Base-by-base conservation (phyloP, 1,139 yeast genomes). In the Pichia sp. region DNA sequence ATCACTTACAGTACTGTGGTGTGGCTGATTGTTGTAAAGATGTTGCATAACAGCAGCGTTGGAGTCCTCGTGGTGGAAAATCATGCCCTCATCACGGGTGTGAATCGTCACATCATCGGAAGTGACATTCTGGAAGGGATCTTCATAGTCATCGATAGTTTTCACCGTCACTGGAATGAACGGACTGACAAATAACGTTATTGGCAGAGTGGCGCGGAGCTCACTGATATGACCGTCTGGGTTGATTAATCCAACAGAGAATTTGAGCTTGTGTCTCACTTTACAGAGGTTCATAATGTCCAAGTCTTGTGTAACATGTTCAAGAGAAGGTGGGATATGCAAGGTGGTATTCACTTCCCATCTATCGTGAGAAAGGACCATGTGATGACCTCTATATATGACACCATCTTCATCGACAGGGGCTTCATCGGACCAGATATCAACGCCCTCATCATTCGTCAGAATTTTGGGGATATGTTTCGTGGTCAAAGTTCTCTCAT, bases 281-380 rank as follows among this genome's bases (percentile, higher is more conserved):
- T 78, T 78, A 45, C 81, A 62, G 59, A 74, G 70, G 36, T 59
- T 69, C 48, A 60, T 62, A 29, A 84, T 66, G 42, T 77, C 82
- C 53, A 91, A 83, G 58, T 88, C 96, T 57, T 87, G 97, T 2
- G 94, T 79, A 50, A 91, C 74, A 49, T 74, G 72, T 3, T 85
- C 67, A 38, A 88, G 64, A 38, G 81, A 73, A 4, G 85, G 67
- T 0, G 97, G 97, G 3, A 88, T 57, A 24, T 64, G 64, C 24
- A 88, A 51, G 32, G 64, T 56, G 2, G 81, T 68, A 34, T 72
- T 71, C 12, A 87, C 57, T 44, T 80, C 86, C 97, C 97, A 88
- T 45, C 71, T 72, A 53, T 86, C 96, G 49, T 65, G 66, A 12
- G 64, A 61, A 21, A 62, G 50, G n/a, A 49, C 48, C 18, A 52